Evolutionary conservation across 2,329 filamentous ascomycete species (phyloP), one percentile per base, ranked within the genome.

Genomic region (Alternaria panax): DNA sequence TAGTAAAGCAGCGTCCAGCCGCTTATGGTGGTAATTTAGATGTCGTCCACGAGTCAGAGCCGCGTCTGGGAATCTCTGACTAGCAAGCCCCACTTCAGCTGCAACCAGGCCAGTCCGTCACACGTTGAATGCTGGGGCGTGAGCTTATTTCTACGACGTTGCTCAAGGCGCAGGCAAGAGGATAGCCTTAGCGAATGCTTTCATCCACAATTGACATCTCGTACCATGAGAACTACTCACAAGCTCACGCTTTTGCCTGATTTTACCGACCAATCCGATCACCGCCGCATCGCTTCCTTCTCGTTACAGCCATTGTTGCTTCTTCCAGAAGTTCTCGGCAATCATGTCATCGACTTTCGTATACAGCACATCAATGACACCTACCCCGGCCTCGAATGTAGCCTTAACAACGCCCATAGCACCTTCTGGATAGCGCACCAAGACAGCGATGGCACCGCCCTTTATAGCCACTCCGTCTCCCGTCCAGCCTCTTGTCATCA

Each of bases 61-160:
- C 20, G 32, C 30, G 20, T n/a, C 28, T 36, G 1, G 14, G 20
- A 20, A 18, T n/a, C 45, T 18, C 14, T 0, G 45, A 48, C 45
- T 25, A 48, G 30, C 28, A 36, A 36, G 20, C 34, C 24, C 32
- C 48, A 51, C 48, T 40, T 51, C 24, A 6, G 6, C 43, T 43
- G 43, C 47, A 57, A 48, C 43, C 30, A 60, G 25, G 27, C n/a
- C 9, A 18, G 34, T 14, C 25, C 18, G 36, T 48, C 48, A 48
- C 48, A 48, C 28, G 6, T 45, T 42, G 36, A 40, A 41, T 24
- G 30, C 24, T 38, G 8, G 16, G 38, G 8, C 24, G 18, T 24
- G 52, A 57, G 28, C 54, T 57, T 57, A 50, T 50, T 45, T 34
- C 30, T 22, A 60, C 58, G 22, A 36, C 48, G n/a, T 48, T 34